Base-by-base conservation (phyloP, 768 basidiomycete genomes). In the Gloeopeniophorella convolvens region DNA sequence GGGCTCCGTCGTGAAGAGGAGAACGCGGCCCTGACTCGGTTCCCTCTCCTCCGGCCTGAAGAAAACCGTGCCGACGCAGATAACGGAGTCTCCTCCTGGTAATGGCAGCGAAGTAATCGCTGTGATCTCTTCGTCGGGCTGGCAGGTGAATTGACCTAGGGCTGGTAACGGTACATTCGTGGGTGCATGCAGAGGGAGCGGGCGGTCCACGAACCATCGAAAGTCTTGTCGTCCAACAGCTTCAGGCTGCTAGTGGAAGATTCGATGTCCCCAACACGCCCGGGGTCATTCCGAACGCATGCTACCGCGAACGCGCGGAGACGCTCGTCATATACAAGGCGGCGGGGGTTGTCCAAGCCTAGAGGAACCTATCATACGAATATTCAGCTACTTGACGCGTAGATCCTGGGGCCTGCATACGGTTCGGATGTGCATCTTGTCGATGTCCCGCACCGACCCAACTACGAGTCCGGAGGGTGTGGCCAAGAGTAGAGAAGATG, bases 371-470 rank as follows among this genome's bases (percentile, higher is more conserved):
- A 33, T 36, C 15, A 16, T 39, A 30, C 27, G 45, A 33, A 58
- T 18, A 54, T 31, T 45, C 44, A 43, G 26, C 21, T 18, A 30
- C 51, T 36, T 42, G 10, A 43, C 48, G 41, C 26, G 16, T 39
- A 32, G 10, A 37, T 18, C 23, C 3, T 6, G 24, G 39, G 33
- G 27, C 54, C 77, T 32, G 20, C 52, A 55, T 63, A 89, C 89
- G 30, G 88, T 78, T 48, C 82, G 80, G 39, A 94, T 80, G 59
- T 94, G 86, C 64, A 92, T 73, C 64, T 87, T 88, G 55, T 87
- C 79, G 10, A 90, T 69, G 51, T 84, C 76, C 27, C 71, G 68
- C 11, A 90, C 74, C 5, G 69, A 69, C 7, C 90, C 91, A 37
- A 95, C 77, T 41, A 77, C 66, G 13, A 93, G 65, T 0, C 74